These are phyloP conservation scores for Myriangium duriaei DNA, from an alignment of 2,329 filamentous ascomycete genomes.

Conservation along the genomic window DNA sequence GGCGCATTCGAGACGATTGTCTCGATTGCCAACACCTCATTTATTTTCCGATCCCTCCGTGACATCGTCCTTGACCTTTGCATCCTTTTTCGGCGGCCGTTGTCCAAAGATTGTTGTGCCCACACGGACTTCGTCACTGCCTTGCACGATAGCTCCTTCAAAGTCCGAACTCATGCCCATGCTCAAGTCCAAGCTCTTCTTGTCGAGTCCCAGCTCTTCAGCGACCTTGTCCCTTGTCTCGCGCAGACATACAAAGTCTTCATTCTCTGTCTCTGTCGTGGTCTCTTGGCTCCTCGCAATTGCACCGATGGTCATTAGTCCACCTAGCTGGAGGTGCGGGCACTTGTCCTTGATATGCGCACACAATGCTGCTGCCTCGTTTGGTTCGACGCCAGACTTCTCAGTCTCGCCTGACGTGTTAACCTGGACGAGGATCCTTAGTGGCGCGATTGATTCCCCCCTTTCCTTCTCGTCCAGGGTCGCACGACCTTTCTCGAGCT, in stretches of 20 bases:
- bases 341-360: conserved; percentile 57
- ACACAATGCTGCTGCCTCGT: conserved; percentile 52
- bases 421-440: conserved; percentile 80
- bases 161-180: conserved; percentile 99
- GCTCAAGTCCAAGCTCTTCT: conserved; percentile 65
- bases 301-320: conserved; percentile 94
- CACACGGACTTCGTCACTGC: conserved; percentile 80
- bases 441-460: conserved; percentile 19
- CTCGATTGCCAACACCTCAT: background rate
- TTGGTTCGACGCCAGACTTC: conserved; percentile 72
- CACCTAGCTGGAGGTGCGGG: conserved; percentile 60
- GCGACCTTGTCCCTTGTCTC: conserved; percentile 60
- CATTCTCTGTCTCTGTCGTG: conserved; percentile 66
- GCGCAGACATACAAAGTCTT: conserved; percentile 65
- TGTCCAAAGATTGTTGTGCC: conserved; percentile 90
- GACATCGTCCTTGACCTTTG: conserved; percentile 43
- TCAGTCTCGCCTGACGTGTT: conserved; percentile 83
- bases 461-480: conserved; percentile 36
- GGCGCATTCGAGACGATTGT: background rate
- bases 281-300: conserved; percentile 72
- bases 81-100: conserved; percentile 66
- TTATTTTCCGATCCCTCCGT: conserved; percentile 10
- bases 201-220: conserved; percentile 43
- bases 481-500: conserved; percentile 64
- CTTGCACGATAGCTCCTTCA: conserved; percentile 70